Conservation (phyloP, 1,284 basidiomycete genomes). For the Chalciporus sp. region DNA sequence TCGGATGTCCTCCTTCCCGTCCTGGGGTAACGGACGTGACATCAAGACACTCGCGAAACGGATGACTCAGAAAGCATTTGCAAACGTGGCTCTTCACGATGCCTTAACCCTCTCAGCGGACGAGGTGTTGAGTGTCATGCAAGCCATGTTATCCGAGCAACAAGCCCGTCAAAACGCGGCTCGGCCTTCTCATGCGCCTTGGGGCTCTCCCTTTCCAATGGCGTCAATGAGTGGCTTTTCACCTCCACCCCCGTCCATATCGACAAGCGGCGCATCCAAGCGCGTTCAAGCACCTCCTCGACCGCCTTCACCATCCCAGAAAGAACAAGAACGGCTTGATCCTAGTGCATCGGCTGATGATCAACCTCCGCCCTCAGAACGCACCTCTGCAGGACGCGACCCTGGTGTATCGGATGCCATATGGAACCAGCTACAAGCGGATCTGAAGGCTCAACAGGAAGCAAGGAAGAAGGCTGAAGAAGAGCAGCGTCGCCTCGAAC, state of each 20-base stretch:
- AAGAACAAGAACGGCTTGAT: too few relatives aligned
- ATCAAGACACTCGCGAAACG: conserved; percentile 53
- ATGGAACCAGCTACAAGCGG: conserved; percentile 48
- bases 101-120: conserved; percentile 19
- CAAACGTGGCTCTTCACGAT: conserved; percentile 21
- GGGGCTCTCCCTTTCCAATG: conserved; percentile 15
- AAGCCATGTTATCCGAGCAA: conserved; percentile 27
- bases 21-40: conserved; percentile 69
- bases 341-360: too few relatives aligned
- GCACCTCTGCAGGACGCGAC: conserved; percentile 37
- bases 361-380: background rate
- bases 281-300: conserved; percentile 9
- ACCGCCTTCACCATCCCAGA: too few relatives aligned
- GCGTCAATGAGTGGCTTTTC: conserved; percentile 21
- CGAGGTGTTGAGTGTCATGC: conserved; percentile 22
- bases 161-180: conserved; percentile 13
- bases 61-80: conserved; percentile 41
- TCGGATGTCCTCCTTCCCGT: conserved; percentile 44
- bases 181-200: background rate
- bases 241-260: conserved; percentile 24
- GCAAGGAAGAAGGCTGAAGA: conserved; percentile 23
- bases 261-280: conserved; percentile 24
- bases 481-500: conserved; percentile 30
- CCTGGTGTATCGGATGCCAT: conserved; percentile 46
- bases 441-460: conserved; percentile 34